Evolutionary conservation across 2,329 filamentous ascomycete species (phyloP).

Genomic region (Colletotrichum sp.): DNA sequence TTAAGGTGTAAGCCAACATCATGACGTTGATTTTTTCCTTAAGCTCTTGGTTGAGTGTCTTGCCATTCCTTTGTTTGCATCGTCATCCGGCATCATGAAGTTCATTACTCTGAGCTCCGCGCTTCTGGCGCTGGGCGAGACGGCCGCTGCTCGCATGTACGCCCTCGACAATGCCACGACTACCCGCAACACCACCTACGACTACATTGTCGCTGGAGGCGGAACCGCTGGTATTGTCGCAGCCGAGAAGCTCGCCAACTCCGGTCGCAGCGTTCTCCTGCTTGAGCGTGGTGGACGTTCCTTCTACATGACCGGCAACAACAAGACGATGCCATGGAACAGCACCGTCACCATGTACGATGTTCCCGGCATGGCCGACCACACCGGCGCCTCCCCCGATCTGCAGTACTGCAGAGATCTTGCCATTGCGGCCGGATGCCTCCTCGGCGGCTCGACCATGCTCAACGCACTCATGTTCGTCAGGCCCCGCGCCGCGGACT

Average conservation of each 20-base stretch:
- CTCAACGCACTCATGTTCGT: conserved; percentile 31
- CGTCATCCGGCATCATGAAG: conserved; percentile 5
- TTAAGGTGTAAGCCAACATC: background rate
- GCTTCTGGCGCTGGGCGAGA: conserved; percentile 7
- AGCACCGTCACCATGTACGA: conserved; percentile 26
- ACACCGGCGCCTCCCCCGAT: conserved; percentile 1
- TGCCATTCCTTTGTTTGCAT: background rate
- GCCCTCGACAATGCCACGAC: conserved; percentile 7
- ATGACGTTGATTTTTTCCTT: background rate
- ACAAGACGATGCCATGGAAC: conserved; percentile 29
- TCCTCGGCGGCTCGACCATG: conserved; percentile 35
- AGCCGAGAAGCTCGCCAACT: conserved; percentile 18
- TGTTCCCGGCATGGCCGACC: conserved; percentile 23
- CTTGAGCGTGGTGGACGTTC: conserved; percentile 14
- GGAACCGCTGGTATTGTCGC: conserved; percentile 21
- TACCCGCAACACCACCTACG: conserved; percentile 17
- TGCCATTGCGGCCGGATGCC: conserved; percentile 30
- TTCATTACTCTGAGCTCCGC: conserved; percentile 5
- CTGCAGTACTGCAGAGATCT: conserved; percentile 30
- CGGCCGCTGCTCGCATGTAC: background rate
- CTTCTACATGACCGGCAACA: conserved; percentile 20
- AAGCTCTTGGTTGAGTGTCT: background rate
- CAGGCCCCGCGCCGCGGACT: conserved; percentile 20
- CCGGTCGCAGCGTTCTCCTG: conserved; percentile 22
- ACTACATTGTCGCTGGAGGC: conserved; percentile 22